Conservation (phyloP, 2,329 filamentous ascomycete species). For the Epicoccum sorghinum region DNA sequence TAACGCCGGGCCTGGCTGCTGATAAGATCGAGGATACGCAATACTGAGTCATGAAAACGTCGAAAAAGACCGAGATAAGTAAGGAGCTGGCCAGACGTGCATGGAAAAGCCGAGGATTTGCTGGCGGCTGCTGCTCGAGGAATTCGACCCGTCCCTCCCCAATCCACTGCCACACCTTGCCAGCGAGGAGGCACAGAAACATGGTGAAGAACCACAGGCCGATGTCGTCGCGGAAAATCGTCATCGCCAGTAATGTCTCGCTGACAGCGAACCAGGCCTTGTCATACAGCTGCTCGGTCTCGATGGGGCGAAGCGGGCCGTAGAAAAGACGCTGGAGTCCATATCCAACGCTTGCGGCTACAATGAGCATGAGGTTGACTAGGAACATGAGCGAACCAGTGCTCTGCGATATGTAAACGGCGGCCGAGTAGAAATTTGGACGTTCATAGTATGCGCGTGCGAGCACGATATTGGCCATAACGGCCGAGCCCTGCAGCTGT, state of each 20-base stretch:
- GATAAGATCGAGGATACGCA: conserved; percentile 82
- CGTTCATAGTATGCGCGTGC: conserved; percentile 92
- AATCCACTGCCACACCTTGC: conserved; percentile 99
- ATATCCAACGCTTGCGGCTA: conserved; percentile 81
- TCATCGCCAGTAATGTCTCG: conserved; percentile 97
- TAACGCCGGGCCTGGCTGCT: conserved; percentile 93
- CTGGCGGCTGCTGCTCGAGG: conserved; percentile 91
- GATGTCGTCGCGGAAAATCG: conserved; percentile 93
- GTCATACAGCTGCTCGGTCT: conserved; percentile 96
- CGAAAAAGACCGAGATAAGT: conserved; percentile 77
- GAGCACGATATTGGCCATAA: conserved; percentile 81
- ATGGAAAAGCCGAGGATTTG: conserved; percentile 88
- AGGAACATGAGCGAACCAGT: conserved; percentile 95
- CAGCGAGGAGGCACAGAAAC: conserved; percentile 90
- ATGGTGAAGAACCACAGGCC: conserved; percentile 95
- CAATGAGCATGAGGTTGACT: conserved; percentile 85
- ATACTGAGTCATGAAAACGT: conserved; percentile 80
- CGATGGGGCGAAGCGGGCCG: conserved; percentile 86
- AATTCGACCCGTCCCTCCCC: conserved; percentile 92
- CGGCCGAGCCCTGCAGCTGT: conserved; percentile 67
- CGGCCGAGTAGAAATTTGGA: conserved; percentile 97
- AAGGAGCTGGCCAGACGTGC: conserved; percentile 79
- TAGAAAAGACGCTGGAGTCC: conserved; percentile 89
- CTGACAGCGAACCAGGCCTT: conserved; percentile 98
- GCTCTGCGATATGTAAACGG: conserved; percentile 94